Evolutionary conservation across 306 rosid species (phyloP), one percentile per base, ranked within the genome.

Genomic region (Geum urbanum): DNA sequence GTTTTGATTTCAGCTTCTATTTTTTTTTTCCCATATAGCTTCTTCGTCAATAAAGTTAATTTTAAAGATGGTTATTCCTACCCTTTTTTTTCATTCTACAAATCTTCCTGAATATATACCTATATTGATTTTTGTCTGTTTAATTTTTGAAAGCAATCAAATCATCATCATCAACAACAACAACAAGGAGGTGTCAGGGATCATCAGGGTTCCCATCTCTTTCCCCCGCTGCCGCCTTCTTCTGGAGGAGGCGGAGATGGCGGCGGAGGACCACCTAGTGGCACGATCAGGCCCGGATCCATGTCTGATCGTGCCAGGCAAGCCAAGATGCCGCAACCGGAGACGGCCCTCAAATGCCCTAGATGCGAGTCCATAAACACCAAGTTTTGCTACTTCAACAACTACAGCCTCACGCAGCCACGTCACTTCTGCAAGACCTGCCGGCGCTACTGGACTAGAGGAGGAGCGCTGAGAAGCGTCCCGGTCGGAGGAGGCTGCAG

Each of bases 401-500:
- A 92, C 56, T 92, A 92, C 75, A 89, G 74, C 63, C 89, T 81
- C 0, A 76, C 96, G 1, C 97, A 92, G 79, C 97, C 96, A 0
- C 92, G 97, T 5, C 97, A 92, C 83, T 89, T 87, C 66, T 92
- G 98, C 84, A 89, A 89, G 84, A 82, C 91, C 9, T 92, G 98
- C 37, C 84, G 95, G 7, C 95, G 98, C 1, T 92, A 92, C 74
- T 92, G 98, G 98, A 92, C 98, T 0, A 79, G 83, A 61, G 98
- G 98, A 0, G 98, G 98, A 43, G 89, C 96, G 8, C 81, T 92
- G 32, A 77, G 98, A 53, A 92, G 74, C 60, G 98, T 92, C 9
- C 98, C 98, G 0, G 96, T 92, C 0, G 98, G 98, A 1, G 98
- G 98, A 22, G 98, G 98, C 9, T 86, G 95, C 61, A 75, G 98